Base-by-base conservation (phyloP, 2,329 filamentous ascomycete genomes). In the Colletotrichum falcatum region DNA sequence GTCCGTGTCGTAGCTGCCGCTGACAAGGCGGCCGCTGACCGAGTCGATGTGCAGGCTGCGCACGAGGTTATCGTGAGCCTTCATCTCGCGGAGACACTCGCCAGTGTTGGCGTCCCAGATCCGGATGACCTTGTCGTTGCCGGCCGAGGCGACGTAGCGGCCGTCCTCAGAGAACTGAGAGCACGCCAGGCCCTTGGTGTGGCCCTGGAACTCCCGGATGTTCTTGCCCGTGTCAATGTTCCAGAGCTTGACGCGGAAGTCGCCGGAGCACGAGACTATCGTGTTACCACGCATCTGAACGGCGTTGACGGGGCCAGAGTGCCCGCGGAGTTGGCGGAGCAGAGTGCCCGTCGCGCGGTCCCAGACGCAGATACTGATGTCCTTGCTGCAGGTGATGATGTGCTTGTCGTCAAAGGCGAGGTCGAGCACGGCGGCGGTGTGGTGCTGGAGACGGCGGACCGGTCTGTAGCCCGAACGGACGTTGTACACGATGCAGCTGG, bases 351-450 rank as follows among this genome's bases (percentile, higher is more conserved):
- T 96, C 65, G 88, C 83, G 55, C 96, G 93, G 77, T 97, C 93
- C 95, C 95, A 98, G 30, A 99, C 91, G 78, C 95, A 97, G 78
- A 99, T 97, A 73, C 89, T 95, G 49, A 92, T 90, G 81, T 99
- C 96, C 82, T 99, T 99, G 79, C 94, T 97, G 85, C 96, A 99
- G 6, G 95, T 98, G 61, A 98, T 92, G 76, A 99, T 98, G 81
- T 97, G 92, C 75, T 92, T 91, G 73, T 94, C 89, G 79, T 99
- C 94, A 74, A 99, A 95, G 74, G 94, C 95, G 12, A 99, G 90
- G 78, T 99, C 96, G 18, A 99, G 88, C 48, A 99, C 95, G 61
- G 96, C 95, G 5, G 94, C 94, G 7, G 89, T 89, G 82, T 99
- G 96, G 73, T 92, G 90, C 42, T 84, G 83, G 18, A 99, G 90